Evolutionary conservation across 441 rosid species (phyloP).

Genomic region (Macaranga tanarius): DNA sequence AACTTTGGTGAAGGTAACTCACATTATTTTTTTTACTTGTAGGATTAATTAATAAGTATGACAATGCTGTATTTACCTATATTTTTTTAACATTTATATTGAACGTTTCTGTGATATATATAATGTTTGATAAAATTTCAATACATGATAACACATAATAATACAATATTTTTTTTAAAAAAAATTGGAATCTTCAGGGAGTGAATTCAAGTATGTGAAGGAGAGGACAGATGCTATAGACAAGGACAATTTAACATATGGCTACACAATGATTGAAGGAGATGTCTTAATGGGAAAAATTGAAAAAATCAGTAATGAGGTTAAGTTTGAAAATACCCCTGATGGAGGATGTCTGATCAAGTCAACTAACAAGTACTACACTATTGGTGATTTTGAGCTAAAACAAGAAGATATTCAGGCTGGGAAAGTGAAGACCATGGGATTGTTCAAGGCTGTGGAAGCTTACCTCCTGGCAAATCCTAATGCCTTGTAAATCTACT

Average conservation of each 20-base stretch:
- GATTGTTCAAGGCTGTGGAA: constrained; percentile 10
- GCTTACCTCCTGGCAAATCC: constrained; percentile 20
- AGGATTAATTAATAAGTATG: too few relatives aligned
- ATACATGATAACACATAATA: background rate
- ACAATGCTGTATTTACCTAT: too few relatives aligned
- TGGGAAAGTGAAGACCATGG: background rate
- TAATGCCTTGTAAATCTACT: constrained; percentile 2
- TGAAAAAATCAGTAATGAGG: constrained; percentile 31
- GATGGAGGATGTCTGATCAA: constrained; percentile 16
- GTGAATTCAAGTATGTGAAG: constrained; percentile 31
- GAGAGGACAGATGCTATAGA: constrained; percentile 34
- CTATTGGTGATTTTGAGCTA: constrained; percentile 1
- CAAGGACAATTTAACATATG: constrained; percentile 30
- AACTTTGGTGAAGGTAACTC: constrained; percentile 21
- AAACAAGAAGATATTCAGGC: constrained; percentile 11
- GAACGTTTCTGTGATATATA: too few relatives aligned
- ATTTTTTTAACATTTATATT: background rate
- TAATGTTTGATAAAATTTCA: too few relatives aligned
- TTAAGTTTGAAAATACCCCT: constrained; percentile 19
- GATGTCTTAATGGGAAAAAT: constrained; percentile 3
- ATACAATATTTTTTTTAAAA: background rate
- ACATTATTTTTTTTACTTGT: background rate
- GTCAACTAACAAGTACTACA: background rate
- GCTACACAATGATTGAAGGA: constrained; percentile 23
- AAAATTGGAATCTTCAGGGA: constrained; percentile 18